These are phyloP conservation scores for Caryopteris hybrid DNA, from an alignment of 305 asterid species.

Conservation along the genomic window DNA sequence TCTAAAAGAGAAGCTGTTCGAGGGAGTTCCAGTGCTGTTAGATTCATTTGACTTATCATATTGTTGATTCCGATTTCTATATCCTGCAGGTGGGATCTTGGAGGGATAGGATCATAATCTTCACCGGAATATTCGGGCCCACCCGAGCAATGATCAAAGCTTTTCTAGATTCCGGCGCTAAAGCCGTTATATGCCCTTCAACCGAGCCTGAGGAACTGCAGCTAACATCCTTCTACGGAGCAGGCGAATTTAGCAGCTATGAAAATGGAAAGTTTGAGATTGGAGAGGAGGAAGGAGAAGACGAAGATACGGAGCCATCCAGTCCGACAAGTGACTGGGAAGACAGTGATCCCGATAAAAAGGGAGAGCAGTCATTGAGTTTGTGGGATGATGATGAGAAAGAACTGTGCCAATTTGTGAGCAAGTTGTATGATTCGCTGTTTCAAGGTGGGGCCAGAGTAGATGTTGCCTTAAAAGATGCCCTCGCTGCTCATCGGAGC, in stretches of 20 bases:
- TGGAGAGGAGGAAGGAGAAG: constrained; percentile 88
- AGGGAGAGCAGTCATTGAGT: constrained; percentile 38
- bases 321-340: constrained; percentile 96
- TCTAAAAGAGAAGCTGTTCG: not conserved
- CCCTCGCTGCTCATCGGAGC: constrained; percentile 61
- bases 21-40: not conserved
- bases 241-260: constrained; percentile 64
- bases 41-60: not conserved
- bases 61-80: not conserved
- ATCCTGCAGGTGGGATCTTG: constrained; percentile 80
- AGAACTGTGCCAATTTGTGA: constrained; percentile 69
- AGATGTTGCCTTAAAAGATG: constrained; percentile 55
- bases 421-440: constrained; percentile 64
- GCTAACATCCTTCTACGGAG: constrained; percentile 64
- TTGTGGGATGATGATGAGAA: constrained; percentile 94
- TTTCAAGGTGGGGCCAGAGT: constrained; percentile 72
- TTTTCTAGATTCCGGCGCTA: constrained; percentile 91
- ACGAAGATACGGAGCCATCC: constrained; percentile 58
- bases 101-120: constrained; percentile 93
- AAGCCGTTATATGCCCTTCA: constrained; percentile 94
- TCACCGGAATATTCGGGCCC: constrained; percentile 93
- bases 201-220: constrained; percentile 85
- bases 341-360: constrained; percentile 74
- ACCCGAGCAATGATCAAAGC: constrained; percentile 75
- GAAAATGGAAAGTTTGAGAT: constrained; percentile 93